Percentiles rank a stretch among this genome's conserved stretches.
These are phyloP conservation scores for Ophiostoma himal-ulmi DNA, from an alignment of 2,329 filamentous ascomycete genomes.

Conservation along the genomic window DNA sequence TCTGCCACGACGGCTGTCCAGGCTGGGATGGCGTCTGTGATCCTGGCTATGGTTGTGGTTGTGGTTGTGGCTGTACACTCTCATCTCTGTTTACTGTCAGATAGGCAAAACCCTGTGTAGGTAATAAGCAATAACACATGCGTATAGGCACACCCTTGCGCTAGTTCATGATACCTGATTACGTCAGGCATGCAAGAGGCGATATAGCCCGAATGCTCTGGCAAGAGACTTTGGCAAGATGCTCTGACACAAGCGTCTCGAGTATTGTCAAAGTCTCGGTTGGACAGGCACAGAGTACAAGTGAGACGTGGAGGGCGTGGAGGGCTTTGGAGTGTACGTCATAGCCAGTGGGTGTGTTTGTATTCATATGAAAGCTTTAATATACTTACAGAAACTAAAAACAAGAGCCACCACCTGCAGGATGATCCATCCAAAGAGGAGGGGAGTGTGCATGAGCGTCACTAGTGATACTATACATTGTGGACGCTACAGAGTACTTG, in stretches of 20 bases:
- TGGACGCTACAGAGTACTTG: background rate
- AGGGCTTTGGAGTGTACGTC: background rate
- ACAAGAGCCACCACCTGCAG: background rate
- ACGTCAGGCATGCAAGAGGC: background rate
- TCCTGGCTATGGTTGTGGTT: background rate
- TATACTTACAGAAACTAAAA: too few relatives aligned
- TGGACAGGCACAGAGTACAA: background rate
- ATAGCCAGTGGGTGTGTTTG: background rate
- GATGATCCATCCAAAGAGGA: background rate
- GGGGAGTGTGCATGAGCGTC: conserved; percentile 8
- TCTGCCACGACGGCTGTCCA: background rate
- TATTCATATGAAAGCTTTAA: background rate
- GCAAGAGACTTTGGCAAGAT: background rate
- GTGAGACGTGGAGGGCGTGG: background rate
- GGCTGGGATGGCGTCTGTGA: background rate
- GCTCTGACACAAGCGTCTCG: background rate
- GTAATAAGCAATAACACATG: background rate
- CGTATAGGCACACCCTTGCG: background rate
- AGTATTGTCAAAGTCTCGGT: background rate
- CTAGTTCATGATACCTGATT: background rate
- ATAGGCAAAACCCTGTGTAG: background rate
- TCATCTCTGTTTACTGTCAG: background rate
- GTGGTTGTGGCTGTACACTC: background rate
- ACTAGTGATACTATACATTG: background rate
- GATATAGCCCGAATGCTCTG: background rate